Base-by-base conservation (phyloP, 2,329 filamentous ascomycete species). In the Hypomyces perniciosus region DNA sequence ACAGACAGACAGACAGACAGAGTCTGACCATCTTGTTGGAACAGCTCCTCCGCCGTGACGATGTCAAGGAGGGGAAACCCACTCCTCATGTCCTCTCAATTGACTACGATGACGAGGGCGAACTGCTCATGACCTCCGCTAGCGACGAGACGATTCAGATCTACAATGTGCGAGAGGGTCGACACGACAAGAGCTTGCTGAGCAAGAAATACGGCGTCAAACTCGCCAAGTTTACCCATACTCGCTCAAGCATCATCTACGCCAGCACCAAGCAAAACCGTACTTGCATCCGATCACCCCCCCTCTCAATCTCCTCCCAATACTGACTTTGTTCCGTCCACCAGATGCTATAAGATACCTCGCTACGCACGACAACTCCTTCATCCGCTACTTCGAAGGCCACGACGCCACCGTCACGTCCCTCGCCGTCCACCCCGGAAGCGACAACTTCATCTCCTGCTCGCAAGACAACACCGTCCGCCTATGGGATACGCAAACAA, bases 181-280 rank as follows among this genome's bases (percentile, higher is more conserved):
- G 88, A 54, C 85, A 90, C 60, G 88, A 90, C 43, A 97, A 97
- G 72, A 86, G 85, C 53, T 78, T 96, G 43, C 84, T 95, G 46
- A 95, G 88, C 71, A 95, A 97, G 66, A 99, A 99, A 67, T 99
- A 99, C 62, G 93, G 93, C 53, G 90, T 90, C 13, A 93, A 96
- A 66, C 79, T 96, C 50, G 93, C 93, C 35, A 87, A 89, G 60
- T 99, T 97, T 68, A 96, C 92, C 1, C 93, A 97, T 66, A 88
- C 92, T 54, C 85, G 85, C 57, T 89, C 89, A 26, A 91, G 89
- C 65, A 90, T 99, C 64, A 84, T 99, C 53, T 96, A 97, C 64
- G 91, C 93, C 46, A 95, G 89, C 65, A 99, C 93, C 9, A 96
- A 96, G 66, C 84, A 95, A 61, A 95, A 99, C 64, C 81, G 86